A percentile compares a stretch with the other conserved stretches of the same genome.
Evolutionary conservation across 2,329 filamentous ascomycete genomes (phyloP).

Genomic region (Scedosporium dehoogii): DNA sequence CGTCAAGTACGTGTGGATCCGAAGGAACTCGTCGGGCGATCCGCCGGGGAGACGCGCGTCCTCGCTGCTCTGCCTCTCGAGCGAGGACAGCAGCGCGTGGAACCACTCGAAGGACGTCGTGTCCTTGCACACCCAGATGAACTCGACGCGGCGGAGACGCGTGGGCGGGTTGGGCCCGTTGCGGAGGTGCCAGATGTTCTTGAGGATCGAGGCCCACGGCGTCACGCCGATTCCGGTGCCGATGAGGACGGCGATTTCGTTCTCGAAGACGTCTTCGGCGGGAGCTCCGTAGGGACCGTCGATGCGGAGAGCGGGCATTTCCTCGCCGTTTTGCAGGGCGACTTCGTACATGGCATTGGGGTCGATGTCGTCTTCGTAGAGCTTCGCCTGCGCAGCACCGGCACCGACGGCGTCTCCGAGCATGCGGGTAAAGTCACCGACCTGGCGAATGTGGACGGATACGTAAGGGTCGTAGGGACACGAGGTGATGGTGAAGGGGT

Average conservation of each 20-base stretch:
- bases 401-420: slow-evolving; percentile 77
- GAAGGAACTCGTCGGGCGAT: slow-evolving; percentile 63
- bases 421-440: slow-evolving; percentile 75
- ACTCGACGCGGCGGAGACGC: slow-evolving; percentile 76
- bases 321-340: slow-evolving; percentile 70
- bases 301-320: slow-evolving; percentile 71
- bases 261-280: slow-evolving; percentile 85
- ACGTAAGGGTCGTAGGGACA: slow-evolving; percentile 84
- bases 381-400: slow-evolving; percentile 64
- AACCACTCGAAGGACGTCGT: slow-evolving; percentile 90
- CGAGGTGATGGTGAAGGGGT: slow-evolving; percentile 88
- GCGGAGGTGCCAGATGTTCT: slow-evolving; percentile 87
- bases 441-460: slow-evolving; percentile 77
- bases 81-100: slow-evolving; percentile 70
- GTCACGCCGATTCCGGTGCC: slow-evolving; percentile 71
- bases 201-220: slow-evolving; percentile 67
- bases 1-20: slow-evolving; percentile 85
- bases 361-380: slow-evolving; percentile 66
- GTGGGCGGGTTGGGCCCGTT: slow-evolving; percentile 69
- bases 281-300: slow-evolving; percentile 85
- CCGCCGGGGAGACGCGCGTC: slow-evolving; percentile 47
- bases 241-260: slow-evolving; percentile 69
- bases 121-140: slow-evolving; percentile 88
- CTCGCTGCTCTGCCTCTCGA: slow-evolving; percentile 64
- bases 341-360: slow-evolving; percentile 88